phyloP scores from a whole-genome alignment of 495 filamentous ascomycete genomes.

The Neurospora sp. region DNA sequence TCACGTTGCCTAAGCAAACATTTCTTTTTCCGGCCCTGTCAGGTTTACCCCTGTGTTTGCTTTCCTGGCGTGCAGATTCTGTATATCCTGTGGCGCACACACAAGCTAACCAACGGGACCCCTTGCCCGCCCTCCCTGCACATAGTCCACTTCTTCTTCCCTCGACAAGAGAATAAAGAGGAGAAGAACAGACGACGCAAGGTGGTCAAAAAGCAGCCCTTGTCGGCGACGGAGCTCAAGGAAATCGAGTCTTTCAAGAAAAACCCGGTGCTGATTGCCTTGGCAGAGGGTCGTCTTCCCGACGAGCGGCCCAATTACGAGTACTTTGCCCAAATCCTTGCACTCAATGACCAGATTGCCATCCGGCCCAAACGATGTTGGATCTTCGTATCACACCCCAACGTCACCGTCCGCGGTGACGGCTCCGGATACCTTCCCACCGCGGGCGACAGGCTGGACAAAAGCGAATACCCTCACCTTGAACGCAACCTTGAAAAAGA shows the following conservation, averaged over 20 bases:
- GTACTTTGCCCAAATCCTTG: slow-evolving; percentile 35
- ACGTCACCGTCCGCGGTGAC: slow-evolving; percentile 26
- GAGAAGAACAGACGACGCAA: slow-evolving; percentile 8
- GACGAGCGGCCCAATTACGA: slow-evolving; percentile 41
- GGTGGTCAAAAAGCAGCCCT: background rate
- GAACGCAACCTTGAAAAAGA: slow-evolving; percentile 31
- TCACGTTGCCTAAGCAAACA: background rate
- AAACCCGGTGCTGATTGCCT: slow-evolving; percentile 40
- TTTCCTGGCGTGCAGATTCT: background rate
- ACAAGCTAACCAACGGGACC: slow-evolving; percentile 2
- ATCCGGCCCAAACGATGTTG: slow-evolving; percentile 33
- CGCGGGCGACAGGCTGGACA: slow-evolving; percentile 23
- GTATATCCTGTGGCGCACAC: background rate
- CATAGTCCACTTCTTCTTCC: slow-evolving; percentile 40
- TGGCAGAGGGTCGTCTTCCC: slow-evolving; percentile 36
- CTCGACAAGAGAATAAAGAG: slow-evolving; percentile 14
- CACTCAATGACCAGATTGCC: slow-evolving; percentile 28
- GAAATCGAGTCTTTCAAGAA: slow-evolving; percentile 42
- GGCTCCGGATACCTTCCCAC: slow-evolving; percentile 21
- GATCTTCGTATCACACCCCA: slow-evolving; percentile 35
- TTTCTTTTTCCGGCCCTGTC: background rate
- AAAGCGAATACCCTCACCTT: slow-evolving; percentile 37
- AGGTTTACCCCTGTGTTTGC: slow-evolving; percentile 3
- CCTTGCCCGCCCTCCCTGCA: slow-evolving; percentile 9
- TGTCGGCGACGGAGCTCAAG: slow-evolving; percentile 1